These are phyloP conservation scores for Spathaspora passalidarum DNA, from an alignment of 805 yeast genomes.

Conservation along the genomic window DNA sequence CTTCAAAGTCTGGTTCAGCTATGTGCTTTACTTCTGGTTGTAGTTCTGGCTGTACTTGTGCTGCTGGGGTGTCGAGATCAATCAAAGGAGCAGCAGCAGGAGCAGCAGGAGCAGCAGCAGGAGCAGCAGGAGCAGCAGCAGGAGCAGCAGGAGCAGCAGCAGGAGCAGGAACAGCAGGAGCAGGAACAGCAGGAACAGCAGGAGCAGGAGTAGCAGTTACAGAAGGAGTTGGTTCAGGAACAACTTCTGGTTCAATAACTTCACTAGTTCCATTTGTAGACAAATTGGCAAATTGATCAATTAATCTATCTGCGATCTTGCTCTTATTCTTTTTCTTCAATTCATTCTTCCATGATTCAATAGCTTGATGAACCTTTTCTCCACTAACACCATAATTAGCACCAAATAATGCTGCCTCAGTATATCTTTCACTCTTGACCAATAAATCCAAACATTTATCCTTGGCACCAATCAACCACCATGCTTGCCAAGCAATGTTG, in stretches of 20 bases:
- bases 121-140: not conserved
- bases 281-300: conserved; percentile 31
- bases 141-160: not conserved
- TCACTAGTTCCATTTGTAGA: conserved; percentile 13
- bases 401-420: conserved; percentile 85
- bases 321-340: conserved; percentile 51
- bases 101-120: not conserved
- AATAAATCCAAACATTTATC: conserved; percentile 62
- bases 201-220: not conserved
- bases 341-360: conserved; percentile 65
- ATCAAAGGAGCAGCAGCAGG: conserved; percentile 12
- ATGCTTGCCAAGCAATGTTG: conserved; percentile 88
- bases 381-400: conserved; percentile 55
- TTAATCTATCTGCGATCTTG: conserved; percentile 60
- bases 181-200: not conserved
- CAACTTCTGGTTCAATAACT: not conserved
- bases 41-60: conserved; percentile 5
- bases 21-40: not conserved
- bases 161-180: not conserved
- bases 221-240: not conserved
- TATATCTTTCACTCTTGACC: conserved; percentile 59
- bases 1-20: not conserved
- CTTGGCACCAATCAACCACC: conserved; percentile 81
- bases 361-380: conserved; percentile 43
- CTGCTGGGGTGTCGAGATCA: conserved; percentile 14